Evolutionary conservation across 768 basidiomycete genomes (phyloP).

Genomic region (Boletus rubropictus): DNA sequence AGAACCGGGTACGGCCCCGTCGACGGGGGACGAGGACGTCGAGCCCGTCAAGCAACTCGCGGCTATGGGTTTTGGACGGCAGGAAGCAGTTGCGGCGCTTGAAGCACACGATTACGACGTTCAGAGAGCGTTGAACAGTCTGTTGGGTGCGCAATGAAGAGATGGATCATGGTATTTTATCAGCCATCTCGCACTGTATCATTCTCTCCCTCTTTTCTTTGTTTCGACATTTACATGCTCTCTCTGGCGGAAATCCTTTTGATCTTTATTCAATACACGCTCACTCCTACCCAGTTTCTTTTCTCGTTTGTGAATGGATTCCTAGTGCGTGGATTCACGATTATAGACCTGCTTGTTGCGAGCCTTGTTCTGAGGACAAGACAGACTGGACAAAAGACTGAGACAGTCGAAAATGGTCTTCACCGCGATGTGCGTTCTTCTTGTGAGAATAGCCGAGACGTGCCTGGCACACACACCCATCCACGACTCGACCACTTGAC

Average conservation of each 20-base stretch:
- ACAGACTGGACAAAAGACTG: not conserved
- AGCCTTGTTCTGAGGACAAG: slow-evolving; percentile 8
- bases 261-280: slow-evolving; percentile 26
- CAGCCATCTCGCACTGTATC: slow-evolving; percentile 18
- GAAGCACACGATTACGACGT: slow-evolving; percentile 84
- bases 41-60: slow-evolving; percentile 74
- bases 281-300: slow-evolving; percentile 20
- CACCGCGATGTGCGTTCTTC: no score
- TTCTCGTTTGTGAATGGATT: slow-evolving; percentile 15
- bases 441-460: slow-evolving; percentile 18
- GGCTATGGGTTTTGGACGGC: slow-evolving; percentile 86
- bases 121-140: slow-evolving; percentile 66
- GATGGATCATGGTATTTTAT: slow-evolving; percentile 11
- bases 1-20: slow-evolving; percentile 38
- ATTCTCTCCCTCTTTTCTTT: slow-evolving; percentile 3
- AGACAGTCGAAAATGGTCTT: not conserved
- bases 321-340: no score
- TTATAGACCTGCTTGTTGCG: not conserved
- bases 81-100: slow-evolving; percentile 76
- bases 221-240: not conserved
- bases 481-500: not conserved
- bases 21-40: slow-evolving; percentile 64
- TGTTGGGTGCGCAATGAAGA: slow-evolving; percentile 41
- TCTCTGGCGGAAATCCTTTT: slow-evolving; percentile 12
- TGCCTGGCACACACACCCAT: slow-evolving; percentile 13